Conservation (phyloP, 768 basidiomycete genomes). For the Rhizopogon roseolus region DNA sequence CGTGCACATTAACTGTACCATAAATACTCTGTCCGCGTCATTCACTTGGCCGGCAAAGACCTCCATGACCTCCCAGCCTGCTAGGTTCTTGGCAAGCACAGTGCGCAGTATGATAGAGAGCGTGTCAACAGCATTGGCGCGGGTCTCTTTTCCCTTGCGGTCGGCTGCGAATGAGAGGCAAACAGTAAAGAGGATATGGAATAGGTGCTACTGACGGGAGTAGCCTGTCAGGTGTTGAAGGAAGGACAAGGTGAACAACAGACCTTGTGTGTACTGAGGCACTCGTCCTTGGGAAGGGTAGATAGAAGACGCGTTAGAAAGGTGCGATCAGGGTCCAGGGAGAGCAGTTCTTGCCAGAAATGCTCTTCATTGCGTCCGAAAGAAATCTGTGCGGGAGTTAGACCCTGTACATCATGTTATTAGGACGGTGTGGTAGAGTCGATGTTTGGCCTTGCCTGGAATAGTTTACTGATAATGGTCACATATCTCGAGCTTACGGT, state of each 20-base stretch:
- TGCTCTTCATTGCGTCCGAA: conserved; percentile 38
- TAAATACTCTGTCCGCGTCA: conserved; percentile 56
- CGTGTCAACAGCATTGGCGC: conserved; percentile 45
- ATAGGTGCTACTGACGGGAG: conserved; percentile 41
- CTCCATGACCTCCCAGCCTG: conserved; percentile 74
- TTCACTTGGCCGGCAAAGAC: conserved; percentile 56
- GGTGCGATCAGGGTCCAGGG: conserved; percentile 45
- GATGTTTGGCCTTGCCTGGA: conserved; percentile 29
- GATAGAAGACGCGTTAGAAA: conserved; percentile 39
- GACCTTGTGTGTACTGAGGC: conserved; percentile 49
- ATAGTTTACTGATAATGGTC: conserved; percentile 41
- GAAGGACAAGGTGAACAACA: not conserved
- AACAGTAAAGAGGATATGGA: conserved; percentile 40
- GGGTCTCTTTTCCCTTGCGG: conserved; percentile 17
- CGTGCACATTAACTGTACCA: conserved; percentile 24
- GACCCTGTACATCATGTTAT: conserved; percentile 28
- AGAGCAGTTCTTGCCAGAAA: conserved; percentile 52
- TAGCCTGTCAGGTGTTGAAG: not conserved
- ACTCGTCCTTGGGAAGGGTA: conserved; percentile 43
- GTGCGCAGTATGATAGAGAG: conserved; percentile 41
- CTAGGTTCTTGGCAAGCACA: conserved; percentile 51
- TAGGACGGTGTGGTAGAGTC: not conserved
- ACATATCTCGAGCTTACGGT: conserved; percentile 44
- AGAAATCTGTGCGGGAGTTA: conserved; percentile 36
- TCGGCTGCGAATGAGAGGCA: conserved; percentile 39